Conservation (phyloP, 352 stramenopile genomes). For the Phytopythium vexans region DNA sequence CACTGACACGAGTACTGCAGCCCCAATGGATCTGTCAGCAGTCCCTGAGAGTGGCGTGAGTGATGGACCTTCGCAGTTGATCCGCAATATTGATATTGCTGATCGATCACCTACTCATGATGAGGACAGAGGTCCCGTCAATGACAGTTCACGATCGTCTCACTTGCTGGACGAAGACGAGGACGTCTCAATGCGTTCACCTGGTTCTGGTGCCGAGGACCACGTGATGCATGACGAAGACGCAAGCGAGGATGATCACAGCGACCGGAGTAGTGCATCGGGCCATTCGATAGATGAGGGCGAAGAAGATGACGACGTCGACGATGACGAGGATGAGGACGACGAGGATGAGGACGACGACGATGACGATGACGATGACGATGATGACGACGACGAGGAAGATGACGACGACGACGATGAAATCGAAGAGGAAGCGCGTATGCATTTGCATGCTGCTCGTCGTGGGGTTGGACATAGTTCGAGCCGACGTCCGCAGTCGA, state of each 20-base stretch:
- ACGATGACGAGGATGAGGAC: constrained; percentile 16
- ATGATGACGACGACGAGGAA: constrained; percentile 59
- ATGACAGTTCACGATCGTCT: not conserved
- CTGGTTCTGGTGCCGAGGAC: constrained; percentile 36
- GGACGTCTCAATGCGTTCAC: constrained; percentile 69
- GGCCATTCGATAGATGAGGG: constrained; percentile 47
- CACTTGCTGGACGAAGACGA: constrained; percentile 24
- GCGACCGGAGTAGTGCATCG: constrained; percentile 59
- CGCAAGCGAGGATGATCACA: constrained; percentile 53
- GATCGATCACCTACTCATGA: not conserved
- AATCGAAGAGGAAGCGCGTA: constrained; percentile 53
- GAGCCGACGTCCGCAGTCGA: constrained; percentile 29
- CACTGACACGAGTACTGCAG: not conserved
- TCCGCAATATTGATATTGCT: constrained; percentile 3
- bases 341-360: constrained; percentile 48
- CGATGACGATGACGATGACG: constrained; percentile 61
- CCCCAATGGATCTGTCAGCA: not conserved
- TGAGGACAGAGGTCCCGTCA: not conserved
- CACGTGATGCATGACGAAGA: constrained; percentile 57
- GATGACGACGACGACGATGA: constrained; percentile 59
- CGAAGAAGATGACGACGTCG: constrained; percentile 36
- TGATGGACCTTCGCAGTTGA: constrained; percentile 1
- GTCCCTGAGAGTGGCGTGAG: not conserved
- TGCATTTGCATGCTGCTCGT: constrained; percentile 50
- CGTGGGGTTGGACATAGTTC: constrained; percentile 24